phyloP scores from a whole-genome alignment of 1,139 yeast genomes.

The Yamadazyma jaroonii region DNA sequence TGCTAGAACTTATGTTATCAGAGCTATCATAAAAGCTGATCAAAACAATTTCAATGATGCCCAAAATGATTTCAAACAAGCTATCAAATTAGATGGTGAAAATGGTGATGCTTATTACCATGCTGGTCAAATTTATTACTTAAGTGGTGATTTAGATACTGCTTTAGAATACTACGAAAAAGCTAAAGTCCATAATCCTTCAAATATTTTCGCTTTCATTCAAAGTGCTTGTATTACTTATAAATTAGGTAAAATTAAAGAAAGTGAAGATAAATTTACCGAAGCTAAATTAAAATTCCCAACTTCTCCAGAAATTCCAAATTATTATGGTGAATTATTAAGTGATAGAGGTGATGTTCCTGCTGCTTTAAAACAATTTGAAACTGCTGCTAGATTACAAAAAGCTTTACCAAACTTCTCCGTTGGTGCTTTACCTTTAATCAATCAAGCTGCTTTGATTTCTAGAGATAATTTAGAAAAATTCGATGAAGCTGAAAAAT shows the following conservation, averaged over 20 bases:
- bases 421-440: constrained; percentile 86
- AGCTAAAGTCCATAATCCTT: constrained; percentile 71
- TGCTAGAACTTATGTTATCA: constrained; percentile 77
- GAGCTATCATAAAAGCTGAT: constrained; percentile 86
- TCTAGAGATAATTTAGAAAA: constrained; percentile 56
- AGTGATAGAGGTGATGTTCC: constrained; percentile 74
- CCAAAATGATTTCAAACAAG: constrained; percentile 67
- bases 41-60: constrained; percentile 63
- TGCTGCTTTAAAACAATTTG: constrained; percentile 82
- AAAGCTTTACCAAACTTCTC: constrained; percentile 56
- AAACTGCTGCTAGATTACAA: constrained; percentile 82
- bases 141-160: constrained; percentile 68
- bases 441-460: constrained; percentile 81
- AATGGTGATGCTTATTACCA: constrained; percentile 89
- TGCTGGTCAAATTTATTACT: constrained; percentile 87
- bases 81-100: constrained; percentile 65
- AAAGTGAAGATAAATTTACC: constrained; percentile 67
- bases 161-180: constrained; percentile 77
- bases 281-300: constrained; percentile 79
- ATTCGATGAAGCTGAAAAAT: constrained; percentile 60
- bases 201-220: constrained; percentile 80
- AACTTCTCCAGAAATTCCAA: constrained; percentile 86
- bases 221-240: constrained; percentile 92
- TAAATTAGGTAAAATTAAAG: constrained; percentile 65
- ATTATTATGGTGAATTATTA: constrained; percentile 91